Base-by-base conservation (phyloP, 108 stramenopile species). In the Conticribra guillardii region DNA sequence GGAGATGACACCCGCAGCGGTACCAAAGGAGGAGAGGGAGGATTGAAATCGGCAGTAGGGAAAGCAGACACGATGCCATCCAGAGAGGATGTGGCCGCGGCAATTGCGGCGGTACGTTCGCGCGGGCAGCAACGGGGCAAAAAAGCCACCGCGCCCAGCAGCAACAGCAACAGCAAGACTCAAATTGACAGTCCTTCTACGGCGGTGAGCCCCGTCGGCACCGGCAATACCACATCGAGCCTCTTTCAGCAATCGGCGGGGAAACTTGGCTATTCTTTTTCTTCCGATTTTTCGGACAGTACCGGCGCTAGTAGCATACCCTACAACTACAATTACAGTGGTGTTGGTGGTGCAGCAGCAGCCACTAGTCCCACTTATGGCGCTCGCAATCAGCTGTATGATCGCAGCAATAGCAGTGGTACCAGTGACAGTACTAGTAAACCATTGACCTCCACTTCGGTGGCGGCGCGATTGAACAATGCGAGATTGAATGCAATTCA, bases 201-300 rank as follows among this genome's bases (percentile, higher is more conserved):
- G 21, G 16, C 48, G 18, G 44, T 30, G 0, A 28, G 30, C 62
- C 18, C 61, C 4, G 46, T 11, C 24, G 28, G 28, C 34, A 46
- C 46, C 46, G 47, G 27, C 33, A 30, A 18, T 49, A 26, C 47
- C 15, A 18, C 61, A 2, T 24, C 9, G 31, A 9, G 50, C 51
- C 51, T 65, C 1, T 65, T 65, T 23, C 64, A 53, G 30, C 64
- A 52, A 3, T 65, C 64, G 0, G 0, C 31, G 16, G 4, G 29
- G 17, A 65, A 65, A 53, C 28, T 65, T 17, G 48, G 48, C 21
- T 65, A 50, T 65, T 65, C 64, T 3, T 65, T 65, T 30, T 22
- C 26, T 0, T 57, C 56, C 2, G 56, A 57, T 17, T 30, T 57
- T 18, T 28, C 56, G 3, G 56, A 33, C 31, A 32, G 30, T 18